phyloP scores from a whole-genome alignment of 441 rosid genomes.

The Pelargonium cotyledonis region DNA sequence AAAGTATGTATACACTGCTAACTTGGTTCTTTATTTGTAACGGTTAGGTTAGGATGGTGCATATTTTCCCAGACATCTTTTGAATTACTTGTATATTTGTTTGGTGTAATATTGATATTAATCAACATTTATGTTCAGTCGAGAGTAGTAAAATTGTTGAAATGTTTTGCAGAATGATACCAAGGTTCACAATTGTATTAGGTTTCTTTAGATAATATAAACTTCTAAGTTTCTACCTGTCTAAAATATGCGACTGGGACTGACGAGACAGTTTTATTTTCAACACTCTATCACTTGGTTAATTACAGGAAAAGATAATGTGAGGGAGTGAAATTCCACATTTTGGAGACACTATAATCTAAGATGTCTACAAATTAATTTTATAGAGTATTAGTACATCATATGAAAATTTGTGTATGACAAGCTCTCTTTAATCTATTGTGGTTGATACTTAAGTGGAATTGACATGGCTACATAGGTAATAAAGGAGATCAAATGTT shows the following conservation, averaged over 20 bases:
- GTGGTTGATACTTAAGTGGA: too few relatives aligned
- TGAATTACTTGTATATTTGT: not conserved
- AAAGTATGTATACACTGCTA: constrained; percentile 49
- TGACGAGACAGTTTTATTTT: not conserved
- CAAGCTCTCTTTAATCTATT: too few relatives aligned
- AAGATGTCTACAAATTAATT: too few relatives aligned
- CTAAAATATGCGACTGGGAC: not conserved
- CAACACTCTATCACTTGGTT: too few relatives aligned
- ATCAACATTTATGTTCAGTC: not conserved
- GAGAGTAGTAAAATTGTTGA: not conserved
- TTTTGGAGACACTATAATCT: too few relatives aligned
- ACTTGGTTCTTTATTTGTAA: constrained; percentile 8
- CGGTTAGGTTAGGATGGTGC: constrained; percentile 5
- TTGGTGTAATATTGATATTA: not conserved
- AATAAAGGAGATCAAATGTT: too few relatives aligned
- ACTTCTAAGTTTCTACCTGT: constrained; percentile 3
- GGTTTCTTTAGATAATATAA: not conserved
- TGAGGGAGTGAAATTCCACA: too few relatives aligned
- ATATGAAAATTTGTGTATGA: too few relatives aligned
- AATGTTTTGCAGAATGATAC: not conserved
- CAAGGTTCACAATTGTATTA: not conserved
- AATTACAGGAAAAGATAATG: too few relatives aligned
- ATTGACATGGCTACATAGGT: too few relatives aligned
- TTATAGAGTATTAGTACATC: too few relatives aligned
- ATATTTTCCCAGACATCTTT: constrained; percentile 6